Conservation (phyloP, 2,329 filamentous ascomycete species). For the Exophiala bonariae region DNA sequence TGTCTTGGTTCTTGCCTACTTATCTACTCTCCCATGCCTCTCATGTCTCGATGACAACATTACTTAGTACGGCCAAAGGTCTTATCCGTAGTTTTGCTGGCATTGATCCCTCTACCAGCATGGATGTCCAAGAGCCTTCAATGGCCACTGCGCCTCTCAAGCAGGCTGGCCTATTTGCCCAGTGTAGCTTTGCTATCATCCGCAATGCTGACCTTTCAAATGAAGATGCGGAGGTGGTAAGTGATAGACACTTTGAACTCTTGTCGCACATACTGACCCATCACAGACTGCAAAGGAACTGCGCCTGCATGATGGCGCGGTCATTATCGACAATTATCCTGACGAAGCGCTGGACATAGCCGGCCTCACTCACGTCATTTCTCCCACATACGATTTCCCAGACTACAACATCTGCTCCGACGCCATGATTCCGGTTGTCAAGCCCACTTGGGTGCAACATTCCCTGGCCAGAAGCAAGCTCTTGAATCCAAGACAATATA, state of each 20-base stretch:
- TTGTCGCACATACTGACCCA: neutral
- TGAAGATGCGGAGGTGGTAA: conserved; percentile 44
- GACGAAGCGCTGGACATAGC: conserved; percentile 34
- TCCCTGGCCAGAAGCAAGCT: conserved; percentile 70
- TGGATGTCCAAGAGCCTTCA: conserved; percentile 11
- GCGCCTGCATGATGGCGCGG: conserved; percentile 49
- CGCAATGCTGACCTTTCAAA: conserved; percentile 40
- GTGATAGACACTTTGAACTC: conserved; percentile 18
- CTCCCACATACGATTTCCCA: conserved; percentile 86
- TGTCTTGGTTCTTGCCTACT: too few species aligned
- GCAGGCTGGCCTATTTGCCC: conserved; percentile 38
- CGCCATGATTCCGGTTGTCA: conserved; percentile 80
- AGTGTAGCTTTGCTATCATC: conserved; percentile 48
- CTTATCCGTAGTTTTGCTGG: conserved; percentile 17
- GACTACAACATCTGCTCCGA: conserved; percentile 75
- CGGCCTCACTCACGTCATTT: conserved; percentile 60
- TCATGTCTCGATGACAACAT: conserved; percentile 13
- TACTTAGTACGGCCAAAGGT: conserved; percentile 13
- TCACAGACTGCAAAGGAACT: conserved; percentile 48
- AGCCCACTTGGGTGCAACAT: conserved; percentile 73
- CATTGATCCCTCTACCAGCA: conserved; percentile 1
- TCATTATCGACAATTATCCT: conserved; percentile 42
- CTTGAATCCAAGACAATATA: conserved; percentile 79
- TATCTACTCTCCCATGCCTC: too few species aligned
- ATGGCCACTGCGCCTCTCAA: too few species aligned